phyloP scores from a whole-genome alignment of 148 eudicot genomes.

The Fagopyrum tataricum region DNA sequence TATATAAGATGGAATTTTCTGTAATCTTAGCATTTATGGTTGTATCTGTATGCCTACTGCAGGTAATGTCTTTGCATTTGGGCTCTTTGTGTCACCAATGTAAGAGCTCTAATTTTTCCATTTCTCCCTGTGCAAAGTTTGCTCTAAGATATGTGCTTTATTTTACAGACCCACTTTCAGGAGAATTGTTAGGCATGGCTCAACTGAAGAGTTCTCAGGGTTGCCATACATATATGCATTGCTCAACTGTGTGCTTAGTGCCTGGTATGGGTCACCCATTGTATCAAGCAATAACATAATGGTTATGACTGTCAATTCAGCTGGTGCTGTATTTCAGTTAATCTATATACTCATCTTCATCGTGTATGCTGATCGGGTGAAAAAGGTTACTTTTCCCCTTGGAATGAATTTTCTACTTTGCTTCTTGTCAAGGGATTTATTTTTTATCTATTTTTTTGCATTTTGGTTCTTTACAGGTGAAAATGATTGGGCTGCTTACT shows the following conservation, averaged over 20 bases:
- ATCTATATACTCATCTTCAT: slow-evolving; percentile 46
- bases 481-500: slow-evolving; percentile 52
- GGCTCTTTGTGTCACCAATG: slow-evolving; percentile 61
- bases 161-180: slow-evolving; percentile 43
- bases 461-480: slow-evolving; percentile 36
- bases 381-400: slow-evolving; percentile 40
- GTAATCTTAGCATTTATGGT: neutral
- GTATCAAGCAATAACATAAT: slow-evolving; percentile 38
- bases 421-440: neutral
- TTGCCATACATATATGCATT: slow-evolving; percentile 56
- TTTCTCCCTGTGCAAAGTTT: neutral
- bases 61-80: slow-evolving; percentile 63
- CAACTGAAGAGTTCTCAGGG: slow-evolving; percentile 58
- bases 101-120: slow-evolving; percentile 21
- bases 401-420: neutral
- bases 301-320: slow-evolving; percentile 54
- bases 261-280: slow-evolving; percentile 58
- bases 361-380: slow-evolving; percentile 37
- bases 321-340: slow-evolving; percentile 51
- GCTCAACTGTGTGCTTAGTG: slow-evolving; percentile 52
- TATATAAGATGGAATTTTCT: neutral
- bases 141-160: neutral
- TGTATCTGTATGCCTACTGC: slow-evolving; percentile 16
- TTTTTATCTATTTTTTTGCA: neutral
- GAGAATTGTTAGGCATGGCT: slow-evolving; percentile 46